Conservation (phyloP, 441 rosid species). For the Syzygium syzygioides region DNA sequence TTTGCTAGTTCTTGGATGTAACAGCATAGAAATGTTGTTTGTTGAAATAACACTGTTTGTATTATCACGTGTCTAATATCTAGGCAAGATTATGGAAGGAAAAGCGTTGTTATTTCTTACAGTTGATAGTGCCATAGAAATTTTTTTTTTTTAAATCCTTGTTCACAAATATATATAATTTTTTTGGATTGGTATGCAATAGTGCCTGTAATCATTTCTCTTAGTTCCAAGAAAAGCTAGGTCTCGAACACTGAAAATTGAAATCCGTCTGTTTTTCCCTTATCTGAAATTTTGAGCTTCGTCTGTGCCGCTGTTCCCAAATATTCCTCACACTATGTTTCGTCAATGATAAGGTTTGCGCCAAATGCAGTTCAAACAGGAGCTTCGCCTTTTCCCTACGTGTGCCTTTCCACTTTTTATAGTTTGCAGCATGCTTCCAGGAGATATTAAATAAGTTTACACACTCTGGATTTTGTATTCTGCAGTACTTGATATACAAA, state of each 20-base stretch:
- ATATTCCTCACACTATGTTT: background rate
- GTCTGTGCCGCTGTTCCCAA: background rate
- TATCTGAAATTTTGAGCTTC: background rate
- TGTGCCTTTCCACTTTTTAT: background rate
- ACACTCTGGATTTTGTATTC: background rate
- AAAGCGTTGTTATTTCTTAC: background rate
- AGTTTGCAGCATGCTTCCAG: background rate
- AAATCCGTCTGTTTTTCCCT: background rate
- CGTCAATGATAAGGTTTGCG: background rate
- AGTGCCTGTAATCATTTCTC: background rate
- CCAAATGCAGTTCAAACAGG: background rate
- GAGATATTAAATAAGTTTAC: background rate
- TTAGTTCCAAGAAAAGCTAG: background rate
- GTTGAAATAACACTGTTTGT: background rate
- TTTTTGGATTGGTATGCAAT: background rate
- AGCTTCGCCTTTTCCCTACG: background rate
- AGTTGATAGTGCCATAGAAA: background rate
- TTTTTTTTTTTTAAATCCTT: background rate
- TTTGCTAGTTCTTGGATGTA: background rate
- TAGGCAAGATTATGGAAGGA: background rate
- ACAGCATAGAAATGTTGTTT: background rate
- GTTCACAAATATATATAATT: background rate
- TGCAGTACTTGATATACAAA: slow-evolving; percentile 71
- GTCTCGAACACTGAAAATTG: background rate
- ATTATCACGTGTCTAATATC: background rate